These are phyloP conservation scores for Calonectria pauciramosa DNA, from an alignment of 2,329 filamentous ascomycete species.

Conservation along the genomic window DNA sequence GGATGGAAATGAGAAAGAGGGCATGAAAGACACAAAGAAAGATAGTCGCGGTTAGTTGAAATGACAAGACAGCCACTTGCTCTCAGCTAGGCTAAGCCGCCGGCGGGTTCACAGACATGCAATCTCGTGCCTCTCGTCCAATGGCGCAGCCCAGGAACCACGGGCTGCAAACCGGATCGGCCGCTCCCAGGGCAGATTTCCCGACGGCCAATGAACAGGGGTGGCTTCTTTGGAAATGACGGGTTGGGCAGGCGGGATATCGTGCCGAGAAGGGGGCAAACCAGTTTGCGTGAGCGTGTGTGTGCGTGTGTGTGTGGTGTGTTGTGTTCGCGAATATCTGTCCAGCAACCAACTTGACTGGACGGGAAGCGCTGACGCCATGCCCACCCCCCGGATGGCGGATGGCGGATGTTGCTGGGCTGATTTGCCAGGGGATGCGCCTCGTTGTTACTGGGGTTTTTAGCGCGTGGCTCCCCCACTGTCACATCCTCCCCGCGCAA, in stretches of 20 bases:
- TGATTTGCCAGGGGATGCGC: conserved; percentile 1
- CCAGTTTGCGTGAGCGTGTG: background rate
- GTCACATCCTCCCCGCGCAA: conserved; percentile 8
- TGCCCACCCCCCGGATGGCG: background rate
- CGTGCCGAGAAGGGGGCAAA: background rate
- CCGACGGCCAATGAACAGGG: conserved; percentile 1
- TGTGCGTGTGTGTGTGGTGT: background rate
- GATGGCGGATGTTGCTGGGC: background rate
- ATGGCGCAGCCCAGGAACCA: conserved; percentile 19
- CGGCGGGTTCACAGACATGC: conserved; percentile 15
- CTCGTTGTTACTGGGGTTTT: background rate
- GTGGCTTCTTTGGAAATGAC: background rate
- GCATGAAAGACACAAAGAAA: background rate
- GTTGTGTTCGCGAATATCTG: background rate
- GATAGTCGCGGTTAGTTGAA: background rate
- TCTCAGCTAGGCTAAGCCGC: background rate
- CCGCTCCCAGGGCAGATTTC: background rate
- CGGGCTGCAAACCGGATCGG: conserved; percentile 11
- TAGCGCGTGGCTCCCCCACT: background rate
- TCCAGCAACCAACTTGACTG: background rate
- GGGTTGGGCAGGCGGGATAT: background rate
- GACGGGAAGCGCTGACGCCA: background rate
- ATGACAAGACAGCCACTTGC: conserved; percentile 7
- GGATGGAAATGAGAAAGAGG: background rate
- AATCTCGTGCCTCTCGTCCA: conserved; percentile 21